Conservation (phyloP, 2,329 filamentous ascomycete genomes). For the Amylocarpus encephaloides region DNA sequence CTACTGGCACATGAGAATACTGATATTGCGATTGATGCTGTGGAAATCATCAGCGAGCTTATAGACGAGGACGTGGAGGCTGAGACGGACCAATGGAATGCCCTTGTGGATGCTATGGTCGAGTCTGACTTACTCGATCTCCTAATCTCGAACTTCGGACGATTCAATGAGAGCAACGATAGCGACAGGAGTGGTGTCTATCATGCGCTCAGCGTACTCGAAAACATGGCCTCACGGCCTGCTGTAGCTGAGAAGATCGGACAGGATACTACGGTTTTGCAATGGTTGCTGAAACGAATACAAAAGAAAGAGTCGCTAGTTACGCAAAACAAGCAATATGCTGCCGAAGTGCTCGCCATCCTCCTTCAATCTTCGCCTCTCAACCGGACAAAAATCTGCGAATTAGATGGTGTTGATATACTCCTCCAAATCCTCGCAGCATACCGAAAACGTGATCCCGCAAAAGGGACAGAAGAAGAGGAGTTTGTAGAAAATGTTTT, state of each 20-base stretch:
- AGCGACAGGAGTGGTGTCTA: constrained; percentile 82
- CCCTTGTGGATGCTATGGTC: constrained; percentile 60
- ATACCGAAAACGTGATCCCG: constrained; percentile 81
- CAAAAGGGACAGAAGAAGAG: constrained; percentile 80
- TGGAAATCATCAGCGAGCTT: constrained; percentile 84
- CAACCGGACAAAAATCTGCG: constrained; percentile 58
- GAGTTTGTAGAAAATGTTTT: constrained; percentile 95
- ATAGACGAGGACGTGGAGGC: constrained; percentile 89
- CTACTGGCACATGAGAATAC: constrained; percentile 92
- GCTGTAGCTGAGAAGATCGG: constrained; percentile 66
- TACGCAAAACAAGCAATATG: constrained; percentile 90
- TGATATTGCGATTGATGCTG: constrained; percentile 86
- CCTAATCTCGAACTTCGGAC: constrained; percentile 68
- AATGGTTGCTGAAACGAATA: constrained; percentile 73
- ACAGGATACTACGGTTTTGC: constrained; percentile 58
- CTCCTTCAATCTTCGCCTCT: constrained; percentile 67
- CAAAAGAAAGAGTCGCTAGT: constrained; percentile 61
- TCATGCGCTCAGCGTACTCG: constrained; percentile 72
- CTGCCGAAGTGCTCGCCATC: constrained; percentile 86
- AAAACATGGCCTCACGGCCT: constrained; percentile 73
- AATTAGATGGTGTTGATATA: constrained; percentile 66
- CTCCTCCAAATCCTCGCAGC: constrained; percentile 77
- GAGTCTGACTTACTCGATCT: constrained; percentile 68
- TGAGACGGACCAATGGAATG: constrained; percentile 73
- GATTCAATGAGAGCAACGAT: constrained; percentile 70